A percentile compares a stretch with the other conserved stretches of the same genome.
Conservation (phyloP, 2,329 filamentous ascomycete species). For the Trichoderma pleuroti region DNA sequence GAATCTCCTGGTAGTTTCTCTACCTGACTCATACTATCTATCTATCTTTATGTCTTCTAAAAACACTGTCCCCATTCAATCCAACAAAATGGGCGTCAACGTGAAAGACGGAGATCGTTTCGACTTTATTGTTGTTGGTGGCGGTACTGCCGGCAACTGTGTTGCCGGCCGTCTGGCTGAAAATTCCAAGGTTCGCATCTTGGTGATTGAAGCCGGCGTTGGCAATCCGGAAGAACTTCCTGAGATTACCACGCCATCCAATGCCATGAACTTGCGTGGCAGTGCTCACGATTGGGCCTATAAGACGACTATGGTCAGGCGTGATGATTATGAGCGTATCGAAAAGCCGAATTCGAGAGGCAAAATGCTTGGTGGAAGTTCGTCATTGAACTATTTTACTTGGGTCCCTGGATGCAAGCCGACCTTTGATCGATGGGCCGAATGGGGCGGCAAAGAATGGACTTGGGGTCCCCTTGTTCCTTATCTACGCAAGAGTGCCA, state of each 20-base stretch:
- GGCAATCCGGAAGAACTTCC: constrained; percentile 47
- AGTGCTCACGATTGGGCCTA: constrained; percentile 58
- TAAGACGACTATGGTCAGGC: constrained; percentile 59
- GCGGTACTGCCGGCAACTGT: constrained; percentile 35
- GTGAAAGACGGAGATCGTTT: constrained; percentile 22
- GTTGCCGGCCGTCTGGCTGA: constrained; percentile 37
- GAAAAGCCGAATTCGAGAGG: constrained; percentile 62
- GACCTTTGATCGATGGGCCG: constrained; percentile 65
- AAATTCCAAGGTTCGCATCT: constrained; percentile 37
- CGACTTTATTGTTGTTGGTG: constrained; percentile 34
- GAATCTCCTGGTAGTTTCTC: neutral
- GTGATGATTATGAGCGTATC: constrained; percentile 56
- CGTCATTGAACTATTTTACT: constrained; percentile 60
- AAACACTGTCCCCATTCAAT: neutral
- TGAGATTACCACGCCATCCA: constrained; percentile 51
- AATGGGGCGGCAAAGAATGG: constrained; percentile 67
- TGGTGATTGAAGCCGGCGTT: constrained; percentile 48
- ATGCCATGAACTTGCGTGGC: constrained; percentile 52
- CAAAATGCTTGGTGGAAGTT: constrained; percentile 56
- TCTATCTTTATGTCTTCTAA: neutral
- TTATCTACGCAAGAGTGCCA: constrained; percentile 54
- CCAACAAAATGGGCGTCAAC: constrained; percentile 22
- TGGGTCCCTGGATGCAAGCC: constrained; percentile 57
- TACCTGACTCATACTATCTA: neutral
- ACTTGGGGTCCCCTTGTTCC: constrained; percentile 49